Conservation (phyloP, 768 basidiomycete species). For the Suillus lakei region DNA sequence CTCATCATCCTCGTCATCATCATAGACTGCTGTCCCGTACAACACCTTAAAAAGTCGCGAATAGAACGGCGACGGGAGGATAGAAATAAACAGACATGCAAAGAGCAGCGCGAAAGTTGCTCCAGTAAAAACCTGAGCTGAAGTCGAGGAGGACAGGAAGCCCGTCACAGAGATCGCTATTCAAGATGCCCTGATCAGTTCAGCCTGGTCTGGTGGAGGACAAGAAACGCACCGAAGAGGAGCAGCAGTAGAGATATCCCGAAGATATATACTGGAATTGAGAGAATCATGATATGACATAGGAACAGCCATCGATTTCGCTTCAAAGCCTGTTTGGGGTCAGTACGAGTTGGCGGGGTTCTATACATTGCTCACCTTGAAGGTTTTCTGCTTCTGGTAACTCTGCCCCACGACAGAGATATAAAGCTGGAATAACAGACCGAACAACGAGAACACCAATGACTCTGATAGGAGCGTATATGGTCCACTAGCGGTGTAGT, state of each 20-base stretch:
- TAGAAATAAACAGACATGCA: neutral
- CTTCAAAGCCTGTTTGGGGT: neutral
- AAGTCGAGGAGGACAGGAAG: conserved; percentile 2
- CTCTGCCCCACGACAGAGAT: neutral
- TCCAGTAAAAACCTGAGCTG: neutral
- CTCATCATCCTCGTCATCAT: neutral
- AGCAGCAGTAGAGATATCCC: conserved; percentile 1
- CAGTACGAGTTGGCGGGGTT: neutral
- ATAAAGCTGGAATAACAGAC: neutral
- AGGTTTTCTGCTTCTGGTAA: neutral
- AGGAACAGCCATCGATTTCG: neutral
- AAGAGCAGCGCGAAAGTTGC: conserved; percentile 1
- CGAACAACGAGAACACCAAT: conserved; percentile 2
- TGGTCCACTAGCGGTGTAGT: neutral
- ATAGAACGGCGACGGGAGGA: neutral
- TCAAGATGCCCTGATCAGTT: neutral
- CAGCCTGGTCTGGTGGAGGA: neutral
- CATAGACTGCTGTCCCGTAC: no score
- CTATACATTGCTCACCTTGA: neutral
- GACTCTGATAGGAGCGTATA: neutral
- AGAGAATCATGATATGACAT: conserved; percentile 1
- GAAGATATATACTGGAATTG: neutral
- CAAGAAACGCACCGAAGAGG: neutral
- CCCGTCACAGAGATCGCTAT: neutral
- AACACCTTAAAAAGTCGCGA: neutral